Evolutionary conservation across 2,329 filamentous ascomycete genomes (phyloP).

Genomic region (Sarocladiaceae sp.): DNA sequence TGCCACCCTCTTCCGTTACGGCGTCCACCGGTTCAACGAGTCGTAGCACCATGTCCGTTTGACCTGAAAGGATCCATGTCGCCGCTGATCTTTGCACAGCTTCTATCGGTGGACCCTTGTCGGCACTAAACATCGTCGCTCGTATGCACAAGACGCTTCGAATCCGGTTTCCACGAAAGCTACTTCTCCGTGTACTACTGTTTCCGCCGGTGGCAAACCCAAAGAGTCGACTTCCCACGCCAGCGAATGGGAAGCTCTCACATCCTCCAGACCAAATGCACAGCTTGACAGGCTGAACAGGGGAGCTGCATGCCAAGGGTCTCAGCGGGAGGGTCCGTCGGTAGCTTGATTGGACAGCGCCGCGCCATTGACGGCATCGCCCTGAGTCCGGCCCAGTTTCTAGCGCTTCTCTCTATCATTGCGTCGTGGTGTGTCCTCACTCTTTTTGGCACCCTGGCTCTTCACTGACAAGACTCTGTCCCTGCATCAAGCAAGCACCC

Average conservation of each 20-base stretch:
- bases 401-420: not conserved
- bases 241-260: not conserved
- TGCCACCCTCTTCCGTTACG: too few relatives aligned
- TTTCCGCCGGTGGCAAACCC: conserved; percentile 4
- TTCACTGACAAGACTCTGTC: conserved; percentile 2
- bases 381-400: conserved; percentile 3
- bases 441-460: not conserved
- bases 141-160: not conserved
- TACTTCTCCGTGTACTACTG: too few relatives aligned
- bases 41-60: too few relatives aligned
- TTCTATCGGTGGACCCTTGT: not conserved
- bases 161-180: conserved; percentile 8
- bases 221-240: too few relatives aligned
- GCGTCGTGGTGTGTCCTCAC: not conserved
- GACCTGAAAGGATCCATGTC: not conserved
- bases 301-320: conserved; percentile 6
- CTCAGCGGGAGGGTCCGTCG: conserved; percentile 6
- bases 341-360: conserved; percentile 3
- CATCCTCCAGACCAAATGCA: not conserved
- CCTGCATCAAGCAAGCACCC: conserved; percentile 1
- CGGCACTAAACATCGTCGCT: not conserved
- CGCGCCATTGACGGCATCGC: conserved; percentile 9
- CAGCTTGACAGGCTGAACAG: not conserved
- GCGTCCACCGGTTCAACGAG: too few relatives aligned
- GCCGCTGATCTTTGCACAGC: not conserved